phyloP scores from a whole-genome alignment of 179 eudicot genomes.

The Patellifolia procumbens region DNA sequence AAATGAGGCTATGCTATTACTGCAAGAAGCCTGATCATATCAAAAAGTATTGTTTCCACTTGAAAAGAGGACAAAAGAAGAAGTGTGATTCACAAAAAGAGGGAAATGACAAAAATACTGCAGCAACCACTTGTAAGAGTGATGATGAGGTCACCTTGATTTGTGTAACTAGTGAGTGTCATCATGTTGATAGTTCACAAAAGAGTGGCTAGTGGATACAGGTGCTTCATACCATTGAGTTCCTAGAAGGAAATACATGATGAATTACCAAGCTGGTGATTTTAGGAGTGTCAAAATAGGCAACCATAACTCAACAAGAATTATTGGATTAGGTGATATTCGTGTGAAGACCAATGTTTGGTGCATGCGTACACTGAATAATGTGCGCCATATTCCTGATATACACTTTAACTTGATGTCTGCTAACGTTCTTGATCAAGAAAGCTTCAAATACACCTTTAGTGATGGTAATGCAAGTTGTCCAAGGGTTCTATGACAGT shows the following conservation, averaged over 20 bases:
- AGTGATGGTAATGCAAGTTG: too few species aligned
- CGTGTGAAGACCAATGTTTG: too few species aligned
- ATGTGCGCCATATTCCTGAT: too few species aligned
- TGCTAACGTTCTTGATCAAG: too few species aligned
- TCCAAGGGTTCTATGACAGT: too few species aligned
- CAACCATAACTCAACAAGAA: too few species aligned
- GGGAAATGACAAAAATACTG: background rate
- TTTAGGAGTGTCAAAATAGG: too few species aligned
- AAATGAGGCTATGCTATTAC: background rate
- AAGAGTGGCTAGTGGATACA: constrained; percentile 1
- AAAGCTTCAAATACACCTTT: too few species aligned
- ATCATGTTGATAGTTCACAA: background rate
- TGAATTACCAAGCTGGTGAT: background rate
- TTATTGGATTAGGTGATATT: too few species aligned
- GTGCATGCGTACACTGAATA: too few species aligned
- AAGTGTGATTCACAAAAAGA: background rate
- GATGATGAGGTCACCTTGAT: background rate
- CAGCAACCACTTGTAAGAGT: background rate
- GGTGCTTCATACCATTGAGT: background rate
- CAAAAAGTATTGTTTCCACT: background rate
- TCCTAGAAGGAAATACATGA: background rate
- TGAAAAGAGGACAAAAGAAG: background rate
- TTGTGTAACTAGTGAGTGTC: background rate
- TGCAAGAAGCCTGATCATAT: background rate
- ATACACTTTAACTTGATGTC: too few species aligned